These are phyloP conservation scores for Umbelopsis sp. DNA, from an alignment of 371 early-diverging fungal genomes.

Conservation along the genomic window DNA sequence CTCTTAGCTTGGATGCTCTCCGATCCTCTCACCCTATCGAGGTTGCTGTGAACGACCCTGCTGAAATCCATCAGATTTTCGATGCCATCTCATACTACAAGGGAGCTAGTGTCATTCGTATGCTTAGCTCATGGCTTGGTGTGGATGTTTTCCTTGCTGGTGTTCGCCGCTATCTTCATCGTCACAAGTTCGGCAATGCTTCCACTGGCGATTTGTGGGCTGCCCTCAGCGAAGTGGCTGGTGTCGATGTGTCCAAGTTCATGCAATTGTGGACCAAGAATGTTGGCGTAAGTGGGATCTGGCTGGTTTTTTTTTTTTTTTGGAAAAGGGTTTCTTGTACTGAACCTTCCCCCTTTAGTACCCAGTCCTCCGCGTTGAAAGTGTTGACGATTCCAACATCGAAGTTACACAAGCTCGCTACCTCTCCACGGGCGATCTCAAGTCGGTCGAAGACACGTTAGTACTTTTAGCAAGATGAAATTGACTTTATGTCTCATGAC, in stretches of 20 bases:
- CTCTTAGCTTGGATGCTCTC: conserved; percentile 76
- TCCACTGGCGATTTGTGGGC: conserved; percentile 84
- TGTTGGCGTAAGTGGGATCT: conserved; percentile 62
- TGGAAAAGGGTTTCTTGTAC: no score
- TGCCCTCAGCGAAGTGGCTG: conserved; percentile 71
- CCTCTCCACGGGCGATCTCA: conserved; percentile 76
- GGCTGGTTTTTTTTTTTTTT: no score
- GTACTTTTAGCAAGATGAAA: not conserved
- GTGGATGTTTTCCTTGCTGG: conserved; percentile 68
- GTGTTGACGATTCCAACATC: conserved; percentile 46
- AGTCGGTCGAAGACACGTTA: conserved; percentile 59
- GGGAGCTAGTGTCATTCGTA: conserved; percentile 91
- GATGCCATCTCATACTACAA: conserved; percentile 84
- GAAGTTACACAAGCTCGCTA: conserved; percentile 77
- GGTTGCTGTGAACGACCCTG: conserved; percentile 78
- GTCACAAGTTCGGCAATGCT: conserved; percentile 82
- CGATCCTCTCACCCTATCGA: conserved; percentile 86
- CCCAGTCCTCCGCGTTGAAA: conserved; percentile 73
- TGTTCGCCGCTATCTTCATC: conserved; percentile 78
- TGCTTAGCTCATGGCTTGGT: conserved; percentile 73
- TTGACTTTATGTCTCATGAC: not conserved
- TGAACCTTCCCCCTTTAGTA: conserved; percentile 37
- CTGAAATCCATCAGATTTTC: conserved; percentile 79
- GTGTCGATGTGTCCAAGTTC: conserved; percentile 71
- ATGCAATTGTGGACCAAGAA: conserved; percentile 86